Evolutionary conservation across 2,329 filamentous ascomycete genomes (phyloP).

Genomic region (Pseudocercospora eumusae): DNA sequence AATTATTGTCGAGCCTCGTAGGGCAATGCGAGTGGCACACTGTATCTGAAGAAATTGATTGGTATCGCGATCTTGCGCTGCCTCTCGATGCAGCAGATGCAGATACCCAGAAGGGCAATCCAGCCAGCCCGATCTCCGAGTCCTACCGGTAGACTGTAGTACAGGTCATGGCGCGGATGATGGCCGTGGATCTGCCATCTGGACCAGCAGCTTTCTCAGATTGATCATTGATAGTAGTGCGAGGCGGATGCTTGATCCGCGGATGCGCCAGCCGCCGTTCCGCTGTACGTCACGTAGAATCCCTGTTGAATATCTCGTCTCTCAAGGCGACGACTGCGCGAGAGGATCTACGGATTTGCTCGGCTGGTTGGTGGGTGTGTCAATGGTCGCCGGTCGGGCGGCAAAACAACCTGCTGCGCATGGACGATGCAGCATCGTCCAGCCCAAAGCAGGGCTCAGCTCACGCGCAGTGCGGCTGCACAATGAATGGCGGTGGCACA

Average conservation of each 20-base stretch:
- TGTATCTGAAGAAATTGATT: constrained; percentile 9
- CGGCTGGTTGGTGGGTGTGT: constrained; percentile 7
- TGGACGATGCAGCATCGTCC: not conserved
- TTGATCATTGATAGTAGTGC: constrained; percentile 16
- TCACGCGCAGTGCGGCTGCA: constrained; percentile 1
- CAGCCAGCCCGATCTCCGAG: not conserved
- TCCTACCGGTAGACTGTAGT: not conserved
- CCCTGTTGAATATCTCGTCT: constrained; percentile 5
- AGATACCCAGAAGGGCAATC: constrained; percentile 13
- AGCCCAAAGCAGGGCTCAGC: constrained; percentile 6
- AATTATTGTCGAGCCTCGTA: not conserved
- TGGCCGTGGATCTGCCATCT: constrained; percentile 17
- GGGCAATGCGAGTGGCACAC: not conserved
- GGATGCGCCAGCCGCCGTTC: constrained; percentile 12
- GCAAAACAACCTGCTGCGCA: constrained; percentile 1
- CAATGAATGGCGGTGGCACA: constrained; percentile 8
- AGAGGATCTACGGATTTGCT: constrained; percentile 15
- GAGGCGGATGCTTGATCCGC: constrained; percentile 17
- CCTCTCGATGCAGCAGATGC: constrained; percentile 9
- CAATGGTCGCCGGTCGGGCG: constrained; percentile 11
- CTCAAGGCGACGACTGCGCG: constrained; percentile 3
- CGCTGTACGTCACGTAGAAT: constrained; percentile 17
- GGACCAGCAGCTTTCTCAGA: constrained; percentile 10
- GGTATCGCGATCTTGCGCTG: constrained; percentile 1
- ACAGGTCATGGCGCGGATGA: not conserved